Evolutionary conservation across 495 filamentous ascomycete genomes (phyloP).

Genomic region (Aspergillus egyptiacus): DNA sequence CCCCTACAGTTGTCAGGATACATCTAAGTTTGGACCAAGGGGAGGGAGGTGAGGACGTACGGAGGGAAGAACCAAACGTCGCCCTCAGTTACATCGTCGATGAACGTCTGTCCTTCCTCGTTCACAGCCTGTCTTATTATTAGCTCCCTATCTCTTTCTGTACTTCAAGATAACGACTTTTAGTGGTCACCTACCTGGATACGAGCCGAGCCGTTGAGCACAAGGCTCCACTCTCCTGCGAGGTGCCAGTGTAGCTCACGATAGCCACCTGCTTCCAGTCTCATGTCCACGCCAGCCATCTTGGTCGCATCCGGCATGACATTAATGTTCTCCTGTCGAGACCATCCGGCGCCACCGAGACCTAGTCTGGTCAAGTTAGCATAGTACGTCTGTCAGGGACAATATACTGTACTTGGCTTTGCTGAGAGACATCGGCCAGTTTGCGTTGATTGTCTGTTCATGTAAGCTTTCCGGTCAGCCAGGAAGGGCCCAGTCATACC

Average conservation of each 20-base stretch:
- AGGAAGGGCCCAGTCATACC: too few species aligned
- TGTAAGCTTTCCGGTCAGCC: background rate
- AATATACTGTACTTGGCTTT: slow-evolving; percentile 48
- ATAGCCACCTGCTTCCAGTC: slow-evolving; percentile 58
- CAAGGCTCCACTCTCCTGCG: slow-evolving; percentile 58
- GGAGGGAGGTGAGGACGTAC: slow-evolving; percentile 22
- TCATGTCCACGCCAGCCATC: slow-evolving; percentile 78
- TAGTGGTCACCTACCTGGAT: too few species aligned
- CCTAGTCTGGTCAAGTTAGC: slow-evolving; percentile 39
- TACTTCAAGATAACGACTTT: too few species aligned
- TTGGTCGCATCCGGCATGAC: slow-evolving; percentile 58
- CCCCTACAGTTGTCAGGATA: slow-evolving; percentile 31
- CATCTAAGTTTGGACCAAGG: too few species aligned
- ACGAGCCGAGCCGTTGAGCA: slow-evolving; percentile 61
- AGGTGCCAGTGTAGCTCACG: slow-evolving; percentile 72
- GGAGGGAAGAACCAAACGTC: slow-evolving; percentile 70
- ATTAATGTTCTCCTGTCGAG: slow-evolving; percentile 58
- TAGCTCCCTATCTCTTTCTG: too few species aligned
- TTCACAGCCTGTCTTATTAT: slow-evolving; percentile 48
- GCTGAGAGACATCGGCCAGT: slow-evolving; percentile 66
- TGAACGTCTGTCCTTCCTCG: slow-evolving; percentile 56
- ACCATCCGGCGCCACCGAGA: slow-evolving; percentile 56
- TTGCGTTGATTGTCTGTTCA: slow-evolving; percentile 57
- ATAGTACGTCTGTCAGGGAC: background rate
- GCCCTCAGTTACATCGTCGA: slow-evolving; percentile 60